Base-by-base conservation (phyloP, 2,329 filamentous ascomycete species). In the Aureobasidium pullulans region DNA sequence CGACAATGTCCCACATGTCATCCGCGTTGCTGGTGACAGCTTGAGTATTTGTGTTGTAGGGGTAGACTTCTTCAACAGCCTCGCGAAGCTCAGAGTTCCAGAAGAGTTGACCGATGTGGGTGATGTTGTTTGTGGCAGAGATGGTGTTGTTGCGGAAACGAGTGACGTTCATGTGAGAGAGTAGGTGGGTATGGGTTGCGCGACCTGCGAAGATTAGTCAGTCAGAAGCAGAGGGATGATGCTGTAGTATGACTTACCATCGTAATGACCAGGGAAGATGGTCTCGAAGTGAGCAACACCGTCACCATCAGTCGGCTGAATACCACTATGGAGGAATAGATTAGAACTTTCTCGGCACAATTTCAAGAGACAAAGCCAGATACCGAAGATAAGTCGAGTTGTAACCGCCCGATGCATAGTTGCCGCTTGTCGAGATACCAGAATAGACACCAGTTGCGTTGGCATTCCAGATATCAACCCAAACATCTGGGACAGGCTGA, bases 71-170 rank as follows among this genome's bases (percentile, higher is more conserved):
- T 62, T 84, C 79, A 58, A 86, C 81, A 40, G 73, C 63, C 29
- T 66, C 65, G 64, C 83, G 78, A 9, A 87, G 77, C 62, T 76
- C 74, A 67, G 86, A 80, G 68, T 87, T 83, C 59, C 84, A 84
- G 76, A 84, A 87, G 53, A 84, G 67, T 68, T 88, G 84, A 16
- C 84, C 84, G 40, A 86, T 77, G 71, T 87, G 84, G 7, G 80
- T 78, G 60, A 81, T 77, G 53, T 72, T 75, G 15, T 76, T 75
- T 61, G 76, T 79, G 42, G 71, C 70, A 62, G 82, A 77, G 60
- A 81, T 81, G 16, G 48, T 52, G 8, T 52, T 40, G 66, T 79
- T 83, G 48, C 73, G 64, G 47, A 76, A 72, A 6, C 76, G 65
- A 47, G 69, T 73, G 50, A 67, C 68, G 49, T 71, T 70, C 60